Base-by-base conservation (phyloP, 208 protist genomes). In the Acanthamoeba sp. region DNA sequence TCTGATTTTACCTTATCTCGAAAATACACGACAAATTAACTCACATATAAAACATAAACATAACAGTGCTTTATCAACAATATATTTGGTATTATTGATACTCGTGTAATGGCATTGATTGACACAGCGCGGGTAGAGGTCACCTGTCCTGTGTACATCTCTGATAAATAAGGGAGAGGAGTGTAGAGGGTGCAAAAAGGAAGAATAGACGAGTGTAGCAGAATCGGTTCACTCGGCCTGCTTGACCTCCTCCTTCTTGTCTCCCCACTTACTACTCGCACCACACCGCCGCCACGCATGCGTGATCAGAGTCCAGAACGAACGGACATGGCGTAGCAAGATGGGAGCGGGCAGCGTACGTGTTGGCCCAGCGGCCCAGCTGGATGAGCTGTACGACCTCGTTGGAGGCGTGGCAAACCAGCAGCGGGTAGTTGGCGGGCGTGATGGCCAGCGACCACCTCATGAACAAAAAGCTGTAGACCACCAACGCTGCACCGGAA, bases 361-460 rank as follows among this genome's bases (percentile, higher is more conserved):
- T 45, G 5, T 87, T 87, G 45, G 78, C 78, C 78, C 88, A 95
- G 87, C 94, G 71, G 52, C 89, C 88, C 7, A 95, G 66, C 64
- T 95, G 95, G 24, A 52, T 10, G 12, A 71, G 27, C 82, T 95
- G 95, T 4, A 92, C 95, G 42, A 55, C n/a, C 48, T 88, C 71
- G 66, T 95, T 95, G 71, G 95, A 93, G 20, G 94, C 95, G 36
- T 95, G 95, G 80, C 95, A 95, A 34, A 94, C 91, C 78, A 94
- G 94, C 9, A 95, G 92, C 32, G 95, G 73, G 52, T 95, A 95
- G 78, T 95, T 95, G 45, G 89, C 42, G 16, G 95, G 95, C 29
- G 66, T 94, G 78, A 95, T 95, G 59, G 95, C 95, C 5, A 95
- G 40, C 62, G 91, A 91, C 95, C 95, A 95, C 10, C 95, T 50